Conservation (phyloP, 495 filamentous ascomycete genomes). For the Tricharina praecox region DNA sequence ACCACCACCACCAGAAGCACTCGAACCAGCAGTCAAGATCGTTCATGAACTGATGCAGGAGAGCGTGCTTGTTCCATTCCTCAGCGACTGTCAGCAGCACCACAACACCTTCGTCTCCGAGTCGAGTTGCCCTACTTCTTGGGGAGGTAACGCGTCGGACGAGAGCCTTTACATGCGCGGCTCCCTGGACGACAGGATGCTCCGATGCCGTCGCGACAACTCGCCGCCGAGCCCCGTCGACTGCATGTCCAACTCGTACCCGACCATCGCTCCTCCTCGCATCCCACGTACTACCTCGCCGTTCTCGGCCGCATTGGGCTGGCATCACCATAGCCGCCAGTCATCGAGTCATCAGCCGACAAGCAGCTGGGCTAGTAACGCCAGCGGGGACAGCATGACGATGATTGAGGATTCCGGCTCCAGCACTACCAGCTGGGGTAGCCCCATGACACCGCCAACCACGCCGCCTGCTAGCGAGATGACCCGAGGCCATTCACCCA, state of each 20-base stretch:
- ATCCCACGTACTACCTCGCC: slow-evolving; percentile 17
- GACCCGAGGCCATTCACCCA: slow-evolving; percentile 37
- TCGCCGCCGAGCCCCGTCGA: slow-evolving; percentile 20
- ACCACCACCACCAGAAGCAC: slow-evolving; percentile 58
- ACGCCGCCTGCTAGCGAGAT: slow-evolving; percentile 57
- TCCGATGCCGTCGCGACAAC: slow-evolving; percentile 23
- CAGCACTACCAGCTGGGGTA: slow-evolving; percentile 37
- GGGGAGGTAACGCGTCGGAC: slow-evolving; percentile 24
- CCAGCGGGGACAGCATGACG: slow-evolving; percentile 35
- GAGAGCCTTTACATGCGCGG: slow-evolving; percentile 27
- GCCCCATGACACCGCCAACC: slow-evolving; percentile 77
- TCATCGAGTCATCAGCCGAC: slow-evolving; percentile 15
- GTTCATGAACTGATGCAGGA: slow-evolving; percentile 96
- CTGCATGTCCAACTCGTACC: slow-evolving; percentile 26
- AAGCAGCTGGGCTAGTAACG: slow-evolving; percentile 15
- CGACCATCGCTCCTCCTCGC: slow-evolving; percentile 21
- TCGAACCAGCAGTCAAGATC: slow-evolving; percentile 80
- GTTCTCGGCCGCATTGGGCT: slow-evolving; percentile 21
- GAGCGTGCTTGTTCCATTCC: slow-evolving; percentile 69
- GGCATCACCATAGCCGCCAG: slow-evolving; percentile 8
- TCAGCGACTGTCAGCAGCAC: slow-evolving; percentile 38
- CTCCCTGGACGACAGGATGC: slow-evolving; percentile 27
- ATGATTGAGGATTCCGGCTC: slow-evolving; percentile 30
- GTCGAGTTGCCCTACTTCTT: slow-evolving; percentile 19
- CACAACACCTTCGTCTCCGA: slow-evolving; percentile 20